These are phyloP conservation scores for Colletotrichum sp. DNA, from an alignment of 2,329 filamentous ascomycete genomes.

Conservation along the genomic window DNA sequence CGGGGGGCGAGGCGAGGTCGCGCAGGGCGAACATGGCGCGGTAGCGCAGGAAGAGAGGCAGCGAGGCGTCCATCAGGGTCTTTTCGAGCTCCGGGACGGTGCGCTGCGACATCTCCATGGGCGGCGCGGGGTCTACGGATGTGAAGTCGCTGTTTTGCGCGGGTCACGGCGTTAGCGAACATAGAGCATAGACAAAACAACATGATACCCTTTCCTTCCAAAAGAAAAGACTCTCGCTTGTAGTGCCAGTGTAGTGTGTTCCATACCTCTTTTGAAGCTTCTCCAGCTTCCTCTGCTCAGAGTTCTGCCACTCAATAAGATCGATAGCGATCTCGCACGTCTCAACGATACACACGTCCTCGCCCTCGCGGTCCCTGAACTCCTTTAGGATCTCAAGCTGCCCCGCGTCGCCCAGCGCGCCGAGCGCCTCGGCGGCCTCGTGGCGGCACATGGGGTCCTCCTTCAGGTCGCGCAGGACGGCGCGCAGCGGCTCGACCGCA, in stretches of 20 bases:
- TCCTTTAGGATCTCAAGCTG: slow-evolving; percentile 77
- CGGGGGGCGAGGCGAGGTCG: slow-evolving; percentile 91
- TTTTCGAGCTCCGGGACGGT: slow-evolving; percentile 78
- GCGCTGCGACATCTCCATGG: slow-evolving; percentile 73
- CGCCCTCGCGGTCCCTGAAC: slow-evolving; percentile 76
- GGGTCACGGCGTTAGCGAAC: slow-evolving; percentile 9
- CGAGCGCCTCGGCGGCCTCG: slow-evolving; percentile 94
- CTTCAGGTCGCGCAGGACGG: slow-evolving; percentile 76
- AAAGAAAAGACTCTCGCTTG: neutral
- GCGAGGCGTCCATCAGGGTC: slow-evolving; percentile 76
- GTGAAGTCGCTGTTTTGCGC: slow-evolving; percentile 78
- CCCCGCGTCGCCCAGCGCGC: slow-evolving; percentile 77
- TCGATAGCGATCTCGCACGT: slow-evolving; percentile 97
- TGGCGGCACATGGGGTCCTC: slow-evolving; percentile 97
- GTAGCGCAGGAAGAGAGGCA: slow-evolving; percentile 90
- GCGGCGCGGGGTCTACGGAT: slow-evolving; percentile 93
- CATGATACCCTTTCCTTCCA: neutral
- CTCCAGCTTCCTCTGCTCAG: slow-evolving; percentile 72
- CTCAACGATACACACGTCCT: slow-evolving; percentile 84
- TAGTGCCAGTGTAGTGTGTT: neutral
- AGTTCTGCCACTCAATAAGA: slow-evolving; percentile 91
- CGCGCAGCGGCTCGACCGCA: slow-evolving; percentile 74
- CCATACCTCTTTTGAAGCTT: slow-evolving; percentile 79
- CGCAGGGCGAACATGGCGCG: slow-evolving; percentile 97
- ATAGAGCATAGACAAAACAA: neutral